Evolutionary conservation across 2,329 filamentous ascomycete species (phyloP).

Genomic region (Coleophoma eucalyptorum): DNA sequence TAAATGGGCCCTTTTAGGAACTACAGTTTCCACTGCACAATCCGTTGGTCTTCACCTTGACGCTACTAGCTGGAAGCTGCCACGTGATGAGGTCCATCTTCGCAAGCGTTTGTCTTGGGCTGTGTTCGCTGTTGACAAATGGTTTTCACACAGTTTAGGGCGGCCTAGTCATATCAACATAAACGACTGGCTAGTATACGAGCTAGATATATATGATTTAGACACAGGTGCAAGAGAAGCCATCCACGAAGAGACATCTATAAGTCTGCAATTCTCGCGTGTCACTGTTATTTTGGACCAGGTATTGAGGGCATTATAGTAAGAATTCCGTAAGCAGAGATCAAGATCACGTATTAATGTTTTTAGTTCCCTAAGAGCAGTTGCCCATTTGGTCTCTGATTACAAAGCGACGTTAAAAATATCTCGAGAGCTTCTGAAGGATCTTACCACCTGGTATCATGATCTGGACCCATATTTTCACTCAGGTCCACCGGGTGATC

Average conservation of each 20-base stretch:
- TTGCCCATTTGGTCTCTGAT: background rate
- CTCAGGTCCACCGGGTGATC: background rate
- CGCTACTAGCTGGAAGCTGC: background rate
- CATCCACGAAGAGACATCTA: background rate
- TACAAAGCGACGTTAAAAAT: background rate
- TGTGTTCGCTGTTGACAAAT: background rate
- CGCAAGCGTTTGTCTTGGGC: slow-evolving; percentile 1
- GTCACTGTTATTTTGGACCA: background rate
- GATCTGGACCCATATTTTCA: background rate
- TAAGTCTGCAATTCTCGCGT: background rate
- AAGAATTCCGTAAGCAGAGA: background rate
- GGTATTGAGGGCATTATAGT: background rate
- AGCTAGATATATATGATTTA: background rate
- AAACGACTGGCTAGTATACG: background rate
- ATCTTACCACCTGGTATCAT: background rate
- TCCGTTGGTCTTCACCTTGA: slow-evolving; percentile 1
- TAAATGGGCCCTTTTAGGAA: background rate
- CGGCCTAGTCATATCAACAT: background rate
- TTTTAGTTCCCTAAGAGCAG: background rate
- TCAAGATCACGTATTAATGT: background rate
- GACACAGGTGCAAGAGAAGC: background rate
- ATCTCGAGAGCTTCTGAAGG: background rate
- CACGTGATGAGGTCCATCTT: background rate
- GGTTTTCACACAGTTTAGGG: background rate
- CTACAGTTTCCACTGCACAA: background rate